Evolutionary conservation across 495 filamentous ascomycete species (phyloP), one percentile per base, ranked within the genome.

Genomic region (Neurospora tetraspora): DNA sequence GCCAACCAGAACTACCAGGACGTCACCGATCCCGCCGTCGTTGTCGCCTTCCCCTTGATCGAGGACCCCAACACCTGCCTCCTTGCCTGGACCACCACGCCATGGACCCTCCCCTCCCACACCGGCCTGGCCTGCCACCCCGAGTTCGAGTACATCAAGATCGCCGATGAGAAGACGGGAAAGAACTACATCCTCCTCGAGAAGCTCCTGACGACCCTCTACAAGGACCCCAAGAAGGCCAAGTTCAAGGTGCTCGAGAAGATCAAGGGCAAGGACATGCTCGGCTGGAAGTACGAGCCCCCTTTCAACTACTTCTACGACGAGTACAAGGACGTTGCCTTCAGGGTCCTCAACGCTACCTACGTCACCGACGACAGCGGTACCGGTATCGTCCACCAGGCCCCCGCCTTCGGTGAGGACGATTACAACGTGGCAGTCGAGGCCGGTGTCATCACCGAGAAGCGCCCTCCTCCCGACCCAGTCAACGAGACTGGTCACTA

Each of bases 151-250:
- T 99, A 98, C 79, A 81, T 98, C 80, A 94, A 98, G 84, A 93
- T 99, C 73, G 85, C 88, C 69, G 96, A 99, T 75, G 90, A 94
- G 71, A 87, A 86, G 34, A 91, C 90, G 0, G 91, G 91, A 27
- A 95, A 92, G 78, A 87, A 97, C 75, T 99, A 93, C 79, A 91
- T 98, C 70, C 86, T 98, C 12, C 85, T 97, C 12, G 94, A 98
- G 79, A 90, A 91, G 70, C 86, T 97, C 20, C 87, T 99, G 40
- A 86, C 86, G 45, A 97, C 92, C 8, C 83, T 98, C 9, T 98
- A 98, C 82, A 98, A 98, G 82, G 94, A 97, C 76, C 91, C 92
- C 16, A 99, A 98, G 86, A 98, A 98, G 85, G 95, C 95, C 59
- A 97, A 98, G 78, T 98, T 90, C 83, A 96, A 94, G 84, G 87